Base-by-base conservation (phyloP, 257 asterid species). In the Nicotiana attenuata region DNA sequence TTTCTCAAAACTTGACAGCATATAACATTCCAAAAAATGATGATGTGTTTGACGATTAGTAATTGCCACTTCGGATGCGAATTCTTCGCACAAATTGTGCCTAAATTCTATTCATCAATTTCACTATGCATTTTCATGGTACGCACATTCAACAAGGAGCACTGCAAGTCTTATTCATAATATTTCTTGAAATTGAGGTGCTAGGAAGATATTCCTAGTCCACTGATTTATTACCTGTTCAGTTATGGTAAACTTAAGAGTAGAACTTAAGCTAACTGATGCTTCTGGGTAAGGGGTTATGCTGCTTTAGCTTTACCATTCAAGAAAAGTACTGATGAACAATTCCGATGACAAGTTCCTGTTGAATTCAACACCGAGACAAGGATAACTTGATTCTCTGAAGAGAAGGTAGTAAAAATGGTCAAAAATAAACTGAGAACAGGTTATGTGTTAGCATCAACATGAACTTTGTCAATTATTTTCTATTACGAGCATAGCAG, bases 21-120 rank as follows among this genome's bases (percentile, higher is more conserved):
- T 73, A 73, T 14, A 20, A 24, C 79, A 73, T 71, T 71, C 60
- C 60, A 71, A 45, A 71, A 22, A 71, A 71, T 71, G 78, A 71
- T 22, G 60, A 45, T 0, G 10, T 11, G 35, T 45, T 71, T 71
- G 50, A 57, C 31, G 50, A 20, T 71, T 29, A 71, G 60, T 10
- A 20, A 13, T 20, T 22, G 59, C 5, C 78, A 71, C 60, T 45
- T 68, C 22, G 26, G 60, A 22, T 71, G 14, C 7, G 78, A 71
- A 3, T 71, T 22, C 20, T 45, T 71, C 13, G 60, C 17, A 17
- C 15, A 71, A 31, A 22, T 41, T 14, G 14, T 71, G 78, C 78
- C 78, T 22, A 13, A 22, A 22, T 2, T 3, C 59, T 45, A 71
- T 45, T 45, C 60, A 45, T 71, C 6, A 13, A 3, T 71, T 57